Base-by-base conservation (phyloP, 108 stramenopile species). In the Mayamaea pseudoterrestris region DNA sequence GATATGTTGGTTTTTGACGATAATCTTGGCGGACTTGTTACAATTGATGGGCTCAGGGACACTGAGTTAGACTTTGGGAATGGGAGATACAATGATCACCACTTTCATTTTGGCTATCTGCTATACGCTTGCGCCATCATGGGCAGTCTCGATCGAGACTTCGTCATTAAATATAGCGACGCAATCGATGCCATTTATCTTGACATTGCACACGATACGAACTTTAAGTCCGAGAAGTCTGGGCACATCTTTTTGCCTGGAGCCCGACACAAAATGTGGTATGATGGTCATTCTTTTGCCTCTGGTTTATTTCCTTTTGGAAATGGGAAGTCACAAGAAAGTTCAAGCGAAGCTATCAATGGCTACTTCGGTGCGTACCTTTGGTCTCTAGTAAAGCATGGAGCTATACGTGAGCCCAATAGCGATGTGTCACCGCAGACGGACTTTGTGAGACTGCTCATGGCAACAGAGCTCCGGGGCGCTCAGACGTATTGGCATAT, bases 291-390 rank as follows among this genome's bases (percentile, higher is more conserved):
- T 32, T 84, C 82, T 11, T 89, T 74, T 60, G 88, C 83, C 12
- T 76, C 83, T 30, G 88, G 88, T 21, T 37, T 90, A 35, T 90
- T 90, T 60, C 80, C 77, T 35, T 82, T 80, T 53, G 88, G 69
- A 8, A 70, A 94, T 49, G 97, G 94, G 12, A 98, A 98, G 59
- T 83, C 83, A 6, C 97, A 98, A 68, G 97, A 98, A 60, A 91
- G 88, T 43, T 90, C 88, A 12, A 92, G 90, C 53, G 97, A 98
- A 71, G 93, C 94, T 27, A 74, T 90, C 1, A 98, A 98, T 61
- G 89, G 93, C 42, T 98, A 98, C 61, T 95, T 77, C 53, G 92
- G 86, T 5, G 93, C 86, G 1, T 91, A 87, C 59, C 69, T 94
- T 50, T 88, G 87, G 85, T 78, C 84, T 11, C 44, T 73, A 37